Conservation (phyloP, 2,329 filamentous ascomycete species). For the Fusarium verticillioides region DNA sequence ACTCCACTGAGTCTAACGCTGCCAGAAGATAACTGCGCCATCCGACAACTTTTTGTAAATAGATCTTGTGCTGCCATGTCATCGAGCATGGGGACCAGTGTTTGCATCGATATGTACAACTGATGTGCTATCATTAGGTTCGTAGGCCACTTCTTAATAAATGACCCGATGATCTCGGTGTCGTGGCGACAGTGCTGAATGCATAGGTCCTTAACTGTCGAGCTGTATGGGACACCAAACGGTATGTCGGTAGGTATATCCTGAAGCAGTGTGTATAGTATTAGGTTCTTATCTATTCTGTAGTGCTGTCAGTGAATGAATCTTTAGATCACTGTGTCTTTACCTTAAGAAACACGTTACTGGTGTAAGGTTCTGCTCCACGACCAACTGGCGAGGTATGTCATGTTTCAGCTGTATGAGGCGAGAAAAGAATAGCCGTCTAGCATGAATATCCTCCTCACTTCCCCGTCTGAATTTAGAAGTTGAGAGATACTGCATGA, state of each 20-base stretch:
- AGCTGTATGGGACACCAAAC: background rate
- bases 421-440: background rate
- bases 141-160: background rate
- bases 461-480: background rate
- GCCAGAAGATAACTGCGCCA: background rate
- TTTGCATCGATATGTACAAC: background rate
- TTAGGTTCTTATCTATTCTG: background rate
- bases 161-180: background rate
- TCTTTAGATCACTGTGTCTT: rapidly evolving
- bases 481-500: background rate
- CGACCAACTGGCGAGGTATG: background rate
- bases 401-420: background rate
- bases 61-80: background rate
- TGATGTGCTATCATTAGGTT: background rate
- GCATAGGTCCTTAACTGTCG: background rate
- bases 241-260: background rate
- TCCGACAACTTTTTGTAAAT: background rate
- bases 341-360: slow-evolving; percentile 1
- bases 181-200: background rate
- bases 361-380: background rate
- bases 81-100: background rate
- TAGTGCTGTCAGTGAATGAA: background rate
- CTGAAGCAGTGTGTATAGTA: background rate
- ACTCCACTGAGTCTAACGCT: background rate
- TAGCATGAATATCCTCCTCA: background rate